A percentile compares a stretch with the other conserved stretches of the same genome.
These are phyloP conservation scores for Poa pratensis DNA, from an alignment of 176 grass and related monocot species.

Conservation along the genomic window DNA sequence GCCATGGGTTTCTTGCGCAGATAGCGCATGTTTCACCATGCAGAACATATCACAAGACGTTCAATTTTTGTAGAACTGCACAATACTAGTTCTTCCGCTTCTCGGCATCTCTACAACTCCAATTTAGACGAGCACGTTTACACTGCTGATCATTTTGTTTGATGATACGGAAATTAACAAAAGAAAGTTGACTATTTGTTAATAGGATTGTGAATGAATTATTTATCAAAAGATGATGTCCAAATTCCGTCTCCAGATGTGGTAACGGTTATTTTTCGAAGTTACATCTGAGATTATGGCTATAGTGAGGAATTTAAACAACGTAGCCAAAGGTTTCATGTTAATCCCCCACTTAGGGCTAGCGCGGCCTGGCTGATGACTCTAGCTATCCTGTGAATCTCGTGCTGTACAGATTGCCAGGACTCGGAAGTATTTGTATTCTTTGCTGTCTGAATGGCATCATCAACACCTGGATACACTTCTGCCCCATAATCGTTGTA, in stretches of 20 bases:
- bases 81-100: background rate
- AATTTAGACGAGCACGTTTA: background rate
- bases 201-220: background rate
- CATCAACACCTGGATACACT: constrained; percentile 71
- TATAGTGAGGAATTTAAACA: background rate
- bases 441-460: constrained; percentile 68
- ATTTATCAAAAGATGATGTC: constrained; percentile 1
- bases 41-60: constrained; percentile 1
- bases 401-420: constrained; percentile 68
- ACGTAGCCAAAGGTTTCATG: constrained; percentile 37
- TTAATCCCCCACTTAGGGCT: constrained; percentile 66
- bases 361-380: constrained; percentile 63
- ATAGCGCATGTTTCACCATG: constrained; percentile 38
- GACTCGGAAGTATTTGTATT: constrained; percentile 55
- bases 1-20: constrained; percentile 94
- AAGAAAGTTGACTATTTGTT: background rate
- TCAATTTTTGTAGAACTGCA: background rate
- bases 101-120: background rate
- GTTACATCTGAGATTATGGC: background rate
- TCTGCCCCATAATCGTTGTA: constrained; percentile 80
- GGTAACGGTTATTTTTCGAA: background rate
- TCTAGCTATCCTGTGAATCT: constrained; percentile 76
- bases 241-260: background rate
- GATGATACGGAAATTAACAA: background rate
- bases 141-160: background rate